Evolutionary conservation across 257 asterid species (phyloP).

Genomic region (Nicotiana sylvestris): DNA sequence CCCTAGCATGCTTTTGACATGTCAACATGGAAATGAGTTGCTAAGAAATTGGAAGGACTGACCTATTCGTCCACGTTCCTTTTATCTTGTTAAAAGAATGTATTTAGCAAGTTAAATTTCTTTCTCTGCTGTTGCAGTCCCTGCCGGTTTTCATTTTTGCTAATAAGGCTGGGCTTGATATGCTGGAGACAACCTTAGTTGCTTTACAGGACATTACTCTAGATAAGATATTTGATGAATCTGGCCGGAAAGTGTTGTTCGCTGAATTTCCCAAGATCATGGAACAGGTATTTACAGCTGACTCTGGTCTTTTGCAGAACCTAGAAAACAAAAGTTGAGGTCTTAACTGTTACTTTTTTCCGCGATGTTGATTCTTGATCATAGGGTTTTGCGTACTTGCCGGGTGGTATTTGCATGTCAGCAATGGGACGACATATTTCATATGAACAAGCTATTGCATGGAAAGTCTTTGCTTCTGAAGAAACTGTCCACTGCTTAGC

Average conservation of each 20-base stretch:
- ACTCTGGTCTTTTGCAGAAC: not conserved
- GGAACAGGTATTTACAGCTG: constrained; percentile 64
- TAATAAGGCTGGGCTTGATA: constrained; percentile 90
- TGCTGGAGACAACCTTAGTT: constrained; percentile 92
- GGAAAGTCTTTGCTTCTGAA: constrained; percentile 87
- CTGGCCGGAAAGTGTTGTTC: constrained; percentile 67
- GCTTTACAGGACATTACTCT: constrained; percentile 82
- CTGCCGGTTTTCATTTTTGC: constrained; percentile 80
- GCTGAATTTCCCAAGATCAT: constrained; percentile 79
- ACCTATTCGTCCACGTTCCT: not conserved
- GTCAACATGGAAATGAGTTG: not conserved
- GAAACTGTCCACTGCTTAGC: constrained; percentile 84
- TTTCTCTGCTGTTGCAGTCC: constrained; percentile 43
- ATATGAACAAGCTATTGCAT: constrained; percentile 79
- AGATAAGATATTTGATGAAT: constrained; percentile 81
- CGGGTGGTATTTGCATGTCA: constrained; percentile 89
- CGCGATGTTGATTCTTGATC: not conserved
- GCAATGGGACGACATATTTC: constrained; percentile 97
- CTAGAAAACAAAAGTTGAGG: not conserved
- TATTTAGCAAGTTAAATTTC: not conserved
- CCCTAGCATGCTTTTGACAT: not conserved
- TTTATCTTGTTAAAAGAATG: not conserved
- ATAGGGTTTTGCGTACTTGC: constrained; percentile 75
- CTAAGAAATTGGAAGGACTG: not conserved
- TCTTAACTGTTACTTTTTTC: not conserved